phyloP scores from a whole-genome alignment of 345 rosid genomes.

The Noccaea bulbosa region DNA sequence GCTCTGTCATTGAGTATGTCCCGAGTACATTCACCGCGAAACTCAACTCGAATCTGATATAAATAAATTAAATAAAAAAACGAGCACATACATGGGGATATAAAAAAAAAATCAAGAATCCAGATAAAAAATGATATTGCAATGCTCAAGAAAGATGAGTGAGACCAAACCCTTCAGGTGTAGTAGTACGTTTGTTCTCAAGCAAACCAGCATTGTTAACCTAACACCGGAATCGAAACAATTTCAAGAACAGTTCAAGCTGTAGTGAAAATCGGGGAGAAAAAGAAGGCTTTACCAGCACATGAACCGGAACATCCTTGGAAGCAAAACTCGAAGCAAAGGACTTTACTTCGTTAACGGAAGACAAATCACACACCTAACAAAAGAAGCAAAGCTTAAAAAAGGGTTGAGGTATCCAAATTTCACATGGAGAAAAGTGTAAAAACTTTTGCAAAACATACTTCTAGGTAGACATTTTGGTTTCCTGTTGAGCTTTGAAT shows the following conservation, averaged over 20 bases:
- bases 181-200: conserved; percentile 58
- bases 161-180: conserved; percentile 75
- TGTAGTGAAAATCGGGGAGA: neutral
- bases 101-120: neutral
- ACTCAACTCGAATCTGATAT: conserved; percentile 67
- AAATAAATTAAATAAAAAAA: neutral
- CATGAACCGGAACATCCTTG: conserved; percentile 75
- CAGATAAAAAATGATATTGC: neutral
- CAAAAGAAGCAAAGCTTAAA: conserved; percentile 32
- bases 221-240: conserved; percentile 43
- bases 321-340: conserved; percentile 77
- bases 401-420: neutral
- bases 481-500: conserved; percentile 74
- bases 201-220: conserved; percentile 90
- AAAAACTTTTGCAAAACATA: conserved; percentile 29
- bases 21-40: conserved; percentile 90
- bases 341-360: conserved; percentile 71
- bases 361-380: conserved; percentile 91
- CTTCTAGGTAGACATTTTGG: conserved; percentile 81
- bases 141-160: conserved; percentile 24
- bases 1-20: conserved; percentile 71
- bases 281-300: conserved; percentile 53
- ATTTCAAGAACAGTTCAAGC: neutral
- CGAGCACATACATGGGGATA: neutral
- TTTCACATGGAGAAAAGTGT: conserved; percentile 25